These are phyloP conservation scores for Coemansia sp. DNA, from an alignment of 192 early-diverging fungal genomes.

Conservation along the genomic window DNA sequence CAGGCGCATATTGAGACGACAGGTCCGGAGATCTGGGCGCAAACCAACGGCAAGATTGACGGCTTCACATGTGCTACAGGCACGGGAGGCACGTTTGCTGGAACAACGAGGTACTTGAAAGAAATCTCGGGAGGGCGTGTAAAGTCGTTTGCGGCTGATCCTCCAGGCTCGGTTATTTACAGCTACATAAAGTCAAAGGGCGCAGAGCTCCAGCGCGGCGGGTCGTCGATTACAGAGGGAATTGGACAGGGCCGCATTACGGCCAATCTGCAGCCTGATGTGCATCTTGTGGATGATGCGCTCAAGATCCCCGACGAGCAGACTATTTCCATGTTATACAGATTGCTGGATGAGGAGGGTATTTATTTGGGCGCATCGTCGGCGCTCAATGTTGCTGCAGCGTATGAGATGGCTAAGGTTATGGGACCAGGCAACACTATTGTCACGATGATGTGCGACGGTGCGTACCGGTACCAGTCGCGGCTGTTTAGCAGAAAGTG, in stretches of 20 bases:
- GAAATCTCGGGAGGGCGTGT: slow-evolving; percentile 63
- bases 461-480: slow-evolving; percentile 83
- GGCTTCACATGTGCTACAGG: slow-evolving; percentile 92
- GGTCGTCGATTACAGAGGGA: slow-evolving; percentile 89
- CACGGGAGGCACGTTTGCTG: slow-evolving; percentile 89
- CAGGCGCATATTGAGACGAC: slow-evolving; percentile 94
- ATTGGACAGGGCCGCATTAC: slow-evolving; percentile 96
- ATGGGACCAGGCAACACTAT: slow-evolving; percentile 75
- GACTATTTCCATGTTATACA: slow-evolving; percentile 82
- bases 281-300: slow-evolving; percentile 79
- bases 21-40: slow-evolving; percentile 90
- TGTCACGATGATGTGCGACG: slow-evolving; percentile 87
- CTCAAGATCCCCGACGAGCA: slow-evolving; percentile 77
- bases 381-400: slow-evolving; percentile 91
- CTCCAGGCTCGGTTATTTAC: slow-evolving; percentile 90
- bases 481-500: slow-evolving; percentile 79
- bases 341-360: slow-evolving; percentile 90
- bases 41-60: slow-evolving; percentile 77
- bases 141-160: slow-evolving; percentile 85
- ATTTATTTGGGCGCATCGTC: slow-evolving; percentile 90
- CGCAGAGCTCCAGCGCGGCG: slow-evolving; percentile 64
- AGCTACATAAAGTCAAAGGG: slow-evolving; percentile 72
- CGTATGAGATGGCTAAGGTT: slow-evolving; percentile 83
- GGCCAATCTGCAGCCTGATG: slow-evolving; percentile 78
- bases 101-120: slow-evolving; percentile 79